phyloP scores from a whole-genome alignment of 306 rosid genomes.

The Quillaja saponaria region DNA sequence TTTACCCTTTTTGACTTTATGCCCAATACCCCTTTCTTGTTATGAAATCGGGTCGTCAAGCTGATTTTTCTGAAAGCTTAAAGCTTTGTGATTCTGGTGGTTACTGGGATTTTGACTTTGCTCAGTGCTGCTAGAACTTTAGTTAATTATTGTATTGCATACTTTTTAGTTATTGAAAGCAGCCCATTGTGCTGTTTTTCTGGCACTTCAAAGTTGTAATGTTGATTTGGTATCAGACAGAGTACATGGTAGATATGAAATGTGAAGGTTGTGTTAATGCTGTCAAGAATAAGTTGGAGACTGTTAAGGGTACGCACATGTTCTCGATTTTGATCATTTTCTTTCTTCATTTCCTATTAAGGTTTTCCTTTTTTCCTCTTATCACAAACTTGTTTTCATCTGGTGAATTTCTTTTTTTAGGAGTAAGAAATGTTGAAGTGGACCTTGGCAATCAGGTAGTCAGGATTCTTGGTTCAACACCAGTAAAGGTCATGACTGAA shows the following conservation, averaged over 20 bases:
- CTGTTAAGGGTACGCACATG: constrained; percentile 52
- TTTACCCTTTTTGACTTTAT: not conserved
- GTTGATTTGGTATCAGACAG: constrained; percentile 61
- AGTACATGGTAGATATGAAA: constrained; percentile 94
- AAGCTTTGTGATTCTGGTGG: not conserved
- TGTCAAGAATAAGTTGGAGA: constrained; percentile 74
- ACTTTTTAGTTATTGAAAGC: constrained; percentile 1
- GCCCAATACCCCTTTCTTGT: too few species aligned
- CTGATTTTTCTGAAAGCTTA: not conserved
- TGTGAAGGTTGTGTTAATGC: constrained; percentile 87
- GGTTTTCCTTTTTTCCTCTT: not conserved
- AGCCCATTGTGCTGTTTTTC: constrained; percentile 6
- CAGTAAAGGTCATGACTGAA: constrained; percentile 84
- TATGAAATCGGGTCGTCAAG: not conserved
- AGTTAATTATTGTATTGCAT: not conserved
- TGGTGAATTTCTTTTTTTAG: constrained; percentile 35
- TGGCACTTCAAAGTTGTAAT: constrained; percentile 4
- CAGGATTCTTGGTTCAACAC: constrained; percentile 77
- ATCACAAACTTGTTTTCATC: not conserved
- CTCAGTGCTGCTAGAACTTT: constrained; percentile 7
- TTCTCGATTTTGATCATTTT: not conserved
- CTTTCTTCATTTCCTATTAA: not conserved
- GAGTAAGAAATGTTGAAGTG: constrained; percentile 77
- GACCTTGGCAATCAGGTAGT: constrained; percentile 84
- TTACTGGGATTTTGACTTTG: not conserved